Conservation (phyloP, 2,329 filamentous ascomycete species). For the Stemphylium beticola region DNA sequence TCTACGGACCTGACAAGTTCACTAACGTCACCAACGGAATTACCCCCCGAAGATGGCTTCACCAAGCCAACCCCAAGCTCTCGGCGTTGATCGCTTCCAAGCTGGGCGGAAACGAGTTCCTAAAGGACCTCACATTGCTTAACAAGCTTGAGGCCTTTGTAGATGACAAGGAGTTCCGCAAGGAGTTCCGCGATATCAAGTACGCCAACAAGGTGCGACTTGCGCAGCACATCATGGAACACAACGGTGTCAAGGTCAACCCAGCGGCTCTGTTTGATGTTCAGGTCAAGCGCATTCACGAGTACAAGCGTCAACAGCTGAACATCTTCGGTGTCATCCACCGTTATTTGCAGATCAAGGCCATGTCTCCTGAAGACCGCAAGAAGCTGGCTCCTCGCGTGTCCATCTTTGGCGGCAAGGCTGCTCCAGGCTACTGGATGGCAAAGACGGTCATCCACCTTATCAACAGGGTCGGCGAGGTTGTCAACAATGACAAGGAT, state of each 20-base stretch:
- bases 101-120: constrained; percentile 79
- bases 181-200: constrained; percentile 97
- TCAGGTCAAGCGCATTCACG: constrained; percentile 98
- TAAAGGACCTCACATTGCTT: constrained; percentile 87
- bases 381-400: constrained; percentile 89
- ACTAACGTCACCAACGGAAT: constrained; percentile 99
- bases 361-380: constrained; percentile 78
- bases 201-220: constrained; percentile 92
- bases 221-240: constrained; percentile 86
- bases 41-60: constrained; percentile 92
- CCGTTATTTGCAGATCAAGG: constrained; percentile 88
- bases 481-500: constrained; percentile 91
- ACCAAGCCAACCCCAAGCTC: constrained; percentile 93
- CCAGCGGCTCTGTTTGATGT: constrained; percentile 91
- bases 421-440: constrained; percentile 99
- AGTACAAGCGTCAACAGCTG: constrained; percentile 98
- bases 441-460: constrained; percentile 98
- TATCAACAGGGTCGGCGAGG: constrained; percentile 86
- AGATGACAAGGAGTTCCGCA: constrained; percentile 87
- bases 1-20: constrained; percentile 97
- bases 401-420: constrained; percentile 97
- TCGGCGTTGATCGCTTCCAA: constrained; percentile 93
- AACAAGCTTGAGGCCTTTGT: constrained; percentile 84
- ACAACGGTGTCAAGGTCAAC: constrained; percentile 81
- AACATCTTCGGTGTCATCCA: constrained; percentile 99